Percentiles rank a stretch among this genome's conserved stretches.
These are phyloP conservation scores for Tolypocladium endophyticum DNA, from an alignment of 2,329 filamentous ascomycete genomes.

Conservation along the genomic window DNA sequence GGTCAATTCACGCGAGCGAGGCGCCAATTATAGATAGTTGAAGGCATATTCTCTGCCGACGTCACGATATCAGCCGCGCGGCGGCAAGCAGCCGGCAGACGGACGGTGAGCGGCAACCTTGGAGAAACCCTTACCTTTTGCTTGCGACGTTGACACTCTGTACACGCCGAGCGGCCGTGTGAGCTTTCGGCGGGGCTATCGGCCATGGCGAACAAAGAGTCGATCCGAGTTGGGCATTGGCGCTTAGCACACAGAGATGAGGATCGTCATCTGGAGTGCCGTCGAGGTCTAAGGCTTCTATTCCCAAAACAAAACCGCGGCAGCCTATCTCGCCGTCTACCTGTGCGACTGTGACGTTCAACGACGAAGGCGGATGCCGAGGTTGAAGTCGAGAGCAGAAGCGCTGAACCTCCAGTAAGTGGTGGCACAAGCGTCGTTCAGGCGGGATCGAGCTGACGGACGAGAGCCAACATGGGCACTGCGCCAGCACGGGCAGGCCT, in stretches of 20 bases:
- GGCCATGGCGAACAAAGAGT: conserved; percentile 4
- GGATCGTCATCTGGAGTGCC: neutral
- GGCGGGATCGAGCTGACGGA: neutral
- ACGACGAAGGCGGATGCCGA: neutral
- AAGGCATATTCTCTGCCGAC: neutral
- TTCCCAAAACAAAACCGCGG: neutral
- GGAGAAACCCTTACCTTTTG: conserved; percentile 19
- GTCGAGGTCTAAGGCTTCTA: neutral
- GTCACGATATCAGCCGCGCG: neutral
- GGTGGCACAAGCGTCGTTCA: neutral
- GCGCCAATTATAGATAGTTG: neutral
- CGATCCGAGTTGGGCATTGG: neutral
- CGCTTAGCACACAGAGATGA: neutral
- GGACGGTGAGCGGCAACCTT: neutral
- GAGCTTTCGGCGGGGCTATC: conserved; percentile 5
- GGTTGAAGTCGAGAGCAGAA: neutral
- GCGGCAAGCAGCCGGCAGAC: neutral
- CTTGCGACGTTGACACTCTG: conserved; percentile 30
- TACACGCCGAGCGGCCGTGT: conserved; percentile 25
- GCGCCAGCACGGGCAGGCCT: neutral
- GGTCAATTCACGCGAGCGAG: neutral
- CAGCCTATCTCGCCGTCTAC: neutral
- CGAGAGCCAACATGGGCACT: neutral
- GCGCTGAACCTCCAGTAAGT: neutral
- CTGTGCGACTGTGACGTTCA: too few relatives aligned